phyloP scores from a whole-genome alignment of 495 filamentous ascomycete species.

The Tuber borchii region DNA sequence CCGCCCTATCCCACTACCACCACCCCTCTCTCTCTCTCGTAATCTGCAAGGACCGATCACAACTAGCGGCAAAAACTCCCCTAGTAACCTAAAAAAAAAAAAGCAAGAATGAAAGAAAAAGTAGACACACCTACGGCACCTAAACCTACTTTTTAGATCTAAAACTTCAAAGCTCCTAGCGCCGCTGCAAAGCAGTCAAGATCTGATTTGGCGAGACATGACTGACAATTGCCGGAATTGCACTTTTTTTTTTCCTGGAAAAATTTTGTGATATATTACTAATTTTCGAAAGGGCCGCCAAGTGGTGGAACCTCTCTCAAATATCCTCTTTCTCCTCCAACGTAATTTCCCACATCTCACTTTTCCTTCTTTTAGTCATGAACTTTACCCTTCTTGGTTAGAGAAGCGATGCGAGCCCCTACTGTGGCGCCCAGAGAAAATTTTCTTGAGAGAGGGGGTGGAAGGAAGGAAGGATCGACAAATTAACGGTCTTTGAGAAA shows the following conservation, averaged over 20 bases:
- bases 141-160: not conserved
- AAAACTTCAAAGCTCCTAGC: not conserved
- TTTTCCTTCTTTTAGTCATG: not conserved
- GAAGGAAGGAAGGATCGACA: not conserved
- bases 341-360: not conserved
- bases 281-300: not conserved
- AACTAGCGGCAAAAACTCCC: not conserved
- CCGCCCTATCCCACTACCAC: not conserved
- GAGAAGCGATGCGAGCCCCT: not conserved
- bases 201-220: not conserved
- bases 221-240: not conserved
- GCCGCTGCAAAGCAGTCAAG: not conserved
- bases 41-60: not conserved
- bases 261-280: not conserved
- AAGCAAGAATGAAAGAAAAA: conserved; percentile 4
- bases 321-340: not conserved
- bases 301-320: not conserved
- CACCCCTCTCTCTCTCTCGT: not conserved
- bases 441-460: not conserved
- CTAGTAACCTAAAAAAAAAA: conserved; percentile 3
- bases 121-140: conserved; percentile 4
- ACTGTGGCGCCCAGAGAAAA: not conserved
- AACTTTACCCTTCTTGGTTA: not conserved
- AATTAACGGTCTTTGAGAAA: not conserved
- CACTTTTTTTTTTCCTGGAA: not conserved